Conservation (phyloP, 768 basidiomycete genomes). For the Hypsizygus marmoreus region DNA sequence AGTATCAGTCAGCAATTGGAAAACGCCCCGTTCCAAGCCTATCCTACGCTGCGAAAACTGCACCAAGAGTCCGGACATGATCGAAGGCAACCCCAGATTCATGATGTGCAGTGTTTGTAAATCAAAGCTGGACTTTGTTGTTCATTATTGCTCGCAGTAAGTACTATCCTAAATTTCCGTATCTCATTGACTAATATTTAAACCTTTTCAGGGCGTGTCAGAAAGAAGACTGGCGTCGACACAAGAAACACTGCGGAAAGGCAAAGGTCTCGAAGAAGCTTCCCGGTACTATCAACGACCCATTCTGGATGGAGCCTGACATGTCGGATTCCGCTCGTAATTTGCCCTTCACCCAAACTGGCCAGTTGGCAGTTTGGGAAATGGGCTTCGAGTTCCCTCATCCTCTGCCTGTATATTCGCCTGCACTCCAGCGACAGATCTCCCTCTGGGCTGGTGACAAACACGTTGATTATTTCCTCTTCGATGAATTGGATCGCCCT, state of each 20-base stretch:
- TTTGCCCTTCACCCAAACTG: not conserved
- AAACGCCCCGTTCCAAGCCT: slow-evolving; percentile 16
- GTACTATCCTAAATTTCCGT: not conserved
- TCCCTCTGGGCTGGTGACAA: slow-evolving; percentile 17
- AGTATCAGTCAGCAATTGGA: not conserved
- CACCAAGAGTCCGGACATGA: slow-evolving; percentile 18
- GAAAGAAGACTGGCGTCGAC: slow-evolving; percentile 16
- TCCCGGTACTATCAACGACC: slow-evolving; percentile 20
- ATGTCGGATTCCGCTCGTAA: slow-evolving; percentile 3
- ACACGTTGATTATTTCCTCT: slow-evolving; percentile 22
- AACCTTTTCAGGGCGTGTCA: slow-evolving; percentile 16
- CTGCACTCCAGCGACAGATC: slow-evolving; percentile 19
- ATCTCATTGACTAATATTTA: not conserved
- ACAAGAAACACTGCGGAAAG: slow-evolving; percentile 21
- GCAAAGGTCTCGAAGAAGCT: slow-evolving; percentile 18
- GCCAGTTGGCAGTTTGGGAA: not conserved
- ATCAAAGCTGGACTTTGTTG: slow-evolving; percentile 14
- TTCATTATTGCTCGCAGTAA: slow-evolving; percentile 22
- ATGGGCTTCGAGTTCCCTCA: slow-evolving; percentile 12
- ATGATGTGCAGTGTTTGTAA: slow-evolving; percentile 25
- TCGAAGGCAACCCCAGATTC: slow-evolving; percentile 14
- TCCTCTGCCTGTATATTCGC: slow-evolving; percentile 6
- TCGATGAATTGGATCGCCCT: slow-evolving; percentile 15
- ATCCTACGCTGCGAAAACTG: too few species aligned
- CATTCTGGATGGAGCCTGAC: slow-evolving; percentile 9